Percentiles rank a stretch among this genome's conserved stretches.
Conservation (phyloP, 192 early-diverging fungal species). For the Coemansia sp. region DNA sequence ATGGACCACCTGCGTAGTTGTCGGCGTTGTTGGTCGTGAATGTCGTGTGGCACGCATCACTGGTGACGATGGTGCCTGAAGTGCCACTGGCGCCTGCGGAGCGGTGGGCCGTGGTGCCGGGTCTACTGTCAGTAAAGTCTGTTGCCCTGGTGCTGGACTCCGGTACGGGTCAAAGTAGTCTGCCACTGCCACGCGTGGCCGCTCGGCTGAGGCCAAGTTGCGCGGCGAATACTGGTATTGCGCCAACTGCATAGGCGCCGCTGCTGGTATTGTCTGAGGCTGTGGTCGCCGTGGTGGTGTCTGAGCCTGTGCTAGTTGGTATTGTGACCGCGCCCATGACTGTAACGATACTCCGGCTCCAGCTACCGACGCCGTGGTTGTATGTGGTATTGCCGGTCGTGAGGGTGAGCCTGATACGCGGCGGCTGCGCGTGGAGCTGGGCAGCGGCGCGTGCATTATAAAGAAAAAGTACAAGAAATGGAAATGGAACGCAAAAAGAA, state of each 20-base stretch:
- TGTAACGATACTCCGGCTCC: conserved; percentile 38
- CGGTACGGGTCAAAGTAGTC: conserved; percentile 56
- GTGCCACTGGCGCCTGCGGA: conserved; percentile 2
- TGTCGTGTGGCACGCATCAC: conserved; percentile 52
- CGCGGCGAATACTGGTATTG: conserved; percentile 41
- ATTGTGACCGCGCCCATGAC: conserved; percentile 52
- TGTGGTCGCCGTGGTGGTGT: conserved; percentile 10
- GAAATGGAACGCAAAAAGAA: conserved; percentile 7
- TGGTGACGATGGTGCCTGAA: conserved; percentile 38
- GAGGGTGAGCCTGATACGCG: conserved; percentile 34
- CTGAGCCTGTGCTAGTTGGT: conserved; percentile 30
- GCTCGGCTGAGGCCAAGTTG: conserved; percentile 2
- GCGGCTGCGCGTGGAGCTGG: conserved; percentile 52
- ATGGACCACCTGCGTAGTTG: conserved; percentile 12
- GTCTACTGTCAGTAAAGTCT: conserved; percentile 12
- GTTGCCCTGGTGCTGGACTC: conserved; percentile 31
- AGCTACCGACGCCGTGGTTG: conserved; percentile 3
- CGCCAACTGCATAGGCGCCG: conserved; percentile 31
- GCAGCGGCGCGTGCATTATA: conserved; percentile 31
- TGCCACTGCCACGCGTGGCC: conserved; percentile 39
- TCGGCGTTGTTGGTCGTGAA: conserved; percentile 51
- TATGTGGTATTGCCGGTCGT: conserved; percentile 37
- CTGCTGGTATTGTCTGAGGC: conserved; percentile 3
- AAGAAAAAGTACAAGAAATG: conserved; percentile 7
- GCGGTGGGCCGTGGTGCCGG: conserved; percentile 9